These are phyloP conservation scores for Ajuga chamaepitys DNA, from an alignment of 257 asterid species.

Conservation along the genomic window DNA sequence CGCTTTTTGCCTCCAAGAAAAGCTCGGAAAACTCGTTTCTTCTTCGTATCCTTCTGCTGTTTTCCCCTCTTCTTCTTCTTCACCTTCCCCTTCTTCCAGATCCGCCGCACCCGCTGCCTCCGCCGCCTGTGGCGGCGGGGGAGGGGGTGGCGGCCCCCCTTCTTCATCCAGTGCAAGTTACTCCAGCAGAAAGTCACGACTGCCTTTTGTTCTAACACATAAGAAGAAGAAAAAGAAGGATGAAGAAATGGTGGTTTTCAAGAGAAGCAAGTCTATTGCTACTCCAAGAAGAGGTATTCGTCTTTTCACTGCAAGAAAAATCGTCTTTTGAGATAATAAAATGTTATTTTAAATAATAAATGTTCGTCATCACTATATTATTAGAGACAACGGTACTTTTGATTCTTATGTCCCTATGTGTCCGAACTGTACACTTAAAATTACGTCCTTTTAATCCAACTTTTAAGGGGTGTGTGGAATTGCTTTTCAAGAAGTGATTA, in stretches of 20 bases:
- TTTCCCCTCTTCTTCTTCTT: constrained; percentile 76
- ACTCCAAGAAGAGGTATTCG: constrained; percentile 46
- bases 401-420: no score
- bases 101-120: constrained; percentile 29
- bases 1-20: constrained; percentile 87
- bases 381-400: no score
- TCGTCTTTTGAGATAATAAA: no score
- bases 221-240: constrained; percentile 44
- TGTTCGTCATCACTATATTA: no score
- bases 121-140: not conserved
- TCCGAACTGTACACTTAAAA: no score
- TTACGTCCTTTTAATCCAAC: no score
- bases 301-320: constrained; percentile 41
- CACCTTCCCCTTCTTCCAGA: constrained; percentile 68
- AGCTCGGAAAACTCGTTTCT: constrained; percentile 84
- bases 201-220: constrained; percentile 38
- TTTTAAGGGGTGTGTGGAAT: no score
- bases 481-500: no score
- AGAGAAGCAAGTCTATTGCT: constrained; percentile 65
- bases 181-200: constrained; percentile 29
- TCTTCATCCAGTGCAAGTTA: not conserved
- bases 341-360: no score
- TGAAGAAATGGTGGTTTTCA: constrained; percentile 36
- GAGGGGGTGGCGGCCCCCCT: constrained; percentile 1
- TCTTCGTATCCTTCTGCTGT: constrained; percentile 63